Evolutionary conservation across 805 yeast species (phyloP).

Genomic region (Starmerella gropengiesseri): DNA sequence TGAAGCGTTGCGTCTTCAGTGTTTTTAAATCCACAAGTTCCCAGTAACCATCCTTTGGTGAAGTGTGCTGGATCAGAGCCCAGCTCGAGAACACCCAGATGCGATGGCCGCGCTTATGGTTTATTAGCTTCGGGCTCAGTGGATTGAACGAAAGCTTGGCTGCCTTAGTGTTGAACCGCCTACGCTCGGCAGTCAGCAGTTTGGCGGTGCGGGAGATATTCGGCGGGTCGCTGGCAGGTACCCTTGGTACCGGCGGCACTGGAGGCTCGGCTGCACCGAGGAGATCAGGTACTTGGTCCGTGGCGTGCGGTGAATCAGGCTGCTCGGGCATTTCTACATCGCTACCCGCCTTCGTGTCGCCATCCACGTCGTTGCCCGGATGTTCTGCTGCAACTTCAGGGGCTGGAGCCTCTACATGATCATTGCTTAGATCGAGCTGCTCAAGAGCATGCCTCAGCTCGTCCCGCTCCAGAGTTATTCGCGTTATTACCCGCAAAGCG

Average conservation of each 20-base stretch:
- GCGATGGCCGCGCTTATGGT: too few relatives aligned
- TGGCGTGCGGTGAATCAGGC: too few relatives aligned
- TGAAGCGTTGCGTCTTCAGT: background rate
- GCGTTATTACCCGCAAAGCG: constrained; percentile 4
- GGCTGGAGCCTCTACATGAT: background rate
- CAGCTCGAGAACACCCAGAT: too few relatives aligned
- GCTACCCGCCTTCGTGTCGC: too few relatives aligned
- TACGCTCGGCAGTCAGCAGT: background rate
- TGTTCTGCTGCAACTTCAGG: background rate
- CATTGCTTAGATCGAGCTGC: background rate
- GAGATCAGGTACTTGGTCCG: background rate
- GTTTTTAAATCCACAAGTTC: background rate
- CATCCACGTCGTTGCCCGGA: background rate
- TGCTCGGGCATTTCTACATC: too few relatives aligned
- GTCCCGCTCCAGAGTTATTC: background rate
- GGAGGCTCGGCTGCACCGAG: background rate
- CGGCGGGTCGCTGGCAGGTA: background rate
- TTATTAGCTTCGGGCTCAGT: too few relatives aligned
- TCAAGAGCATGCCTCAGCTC: constrained; percentile 2
- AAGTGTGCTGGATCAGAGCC: too few relatives aligned
- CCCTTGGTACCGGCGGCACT: background rate
- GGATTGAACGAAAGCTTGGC: background rate
- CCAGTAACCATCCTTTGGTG: background rate
- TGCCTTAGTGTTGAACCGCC: background rate
- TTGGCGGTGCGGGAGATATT: background rate